These are phyloP conservation scores for Saturnispora sanitii DNA, from an alignment of 805 yeast genomes.

Conservation along the genomic window DNA sequence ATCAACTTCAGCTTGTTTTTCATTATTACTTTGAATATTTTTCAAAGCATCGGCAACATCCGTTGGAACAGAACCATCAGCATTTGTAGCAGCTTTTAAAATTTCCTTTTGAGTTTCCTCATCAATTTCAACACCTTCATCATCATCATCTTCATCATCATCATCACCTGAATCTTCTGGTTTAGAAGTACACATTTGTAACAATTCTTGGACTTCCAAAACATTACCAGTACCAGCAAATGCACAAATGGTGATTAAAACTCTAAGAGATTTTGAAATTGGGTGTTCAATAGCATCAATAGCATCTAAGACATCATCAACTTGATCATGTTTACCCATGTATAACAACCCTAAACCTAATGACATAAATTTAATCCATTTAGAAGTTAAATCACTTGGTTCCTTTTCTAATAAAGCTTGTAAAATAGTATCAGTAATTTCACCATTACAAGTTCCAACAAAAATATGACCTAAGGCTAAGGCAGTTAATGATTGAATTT, in stretches of 20 bases:
- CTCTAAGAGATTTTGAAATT: constrained; percentile 78
- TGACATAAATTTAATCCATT: constrained; percentile 85
- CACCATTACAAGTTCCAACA: constrained; percentile 94
- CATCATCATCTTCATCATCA: constrained; percentile 47
- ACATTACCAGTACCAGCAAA: constrained; percentile 98
- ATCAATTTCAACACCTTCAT: constrained; percentile 22
- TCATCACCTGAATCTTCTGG: constrained; percentile 47
- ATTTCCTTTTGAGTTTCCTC: constrained; percentile 30
- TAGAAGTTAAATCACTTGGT: constrained; percentile 62
- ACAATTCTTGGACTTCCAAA: constrained; percentile 79
- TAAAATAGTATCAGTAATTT: constrained; percentile 82
- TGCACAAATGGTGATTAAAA: constrained; percentile 84
- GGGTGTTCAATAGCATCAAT: constrained; percentile 94
- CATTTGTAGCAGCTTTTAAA: constrained; percentile 10
- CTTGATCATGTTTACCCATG: constrained; percentile 90
- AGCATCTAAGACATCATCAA: constrained; percentile 88
- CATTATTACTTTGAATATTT: constrained; percentile 15
- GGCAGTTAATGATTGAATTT: constrained; percentile 77
- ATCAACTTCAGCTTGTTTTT: constrained; percentile 18
- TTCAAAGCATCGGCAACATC: constrained; percentile 24
- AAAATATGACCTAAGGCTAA: constrained; percentile 88
- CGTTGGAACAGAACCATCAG: constrained; percentile 21
- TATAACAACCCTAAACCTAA: constrained; percentile 85
- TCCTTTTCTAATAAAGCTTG: constrained; percentile 86
- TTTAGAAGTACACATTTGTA: constrained; percentile 80